Conservation (phyloP, 2,329 filamentous ascomycete genomes). For the Beauveria caledonica region DNA sequence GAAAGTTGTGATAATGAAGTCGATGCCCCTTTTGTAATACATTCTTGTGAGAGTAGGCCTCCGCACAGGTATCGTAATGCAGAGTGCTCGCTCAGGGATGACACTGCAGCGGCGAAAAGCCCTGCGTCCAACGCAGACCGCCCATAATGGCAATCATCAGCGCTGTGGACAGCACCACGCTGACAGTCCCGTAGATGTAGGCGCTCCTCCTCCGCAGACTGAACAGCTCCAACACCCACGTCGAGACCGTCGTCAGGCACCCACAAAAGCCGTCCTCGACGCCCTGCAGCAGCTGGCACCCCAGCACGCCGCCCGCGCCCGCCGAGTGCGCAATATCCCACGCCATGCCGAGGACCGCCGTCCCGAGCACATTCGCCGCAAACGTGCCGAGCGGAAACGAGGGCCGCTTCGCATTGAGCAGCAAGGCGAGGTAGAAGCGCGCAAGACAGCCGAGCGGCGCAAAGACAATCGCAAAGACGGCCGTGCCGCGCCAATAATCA, state of each 20-base stretch:
- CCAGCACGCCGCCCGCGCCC: slow-evolving; percentile 36
- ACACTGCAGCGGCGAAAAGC: slow-evolving; percentile 39
- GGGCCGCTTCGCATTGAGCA: slow-evolving; percentile 58
- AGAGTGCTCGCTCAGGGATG: not conserved
- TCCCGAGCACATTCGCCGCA: slow-evolving; percentile 69
- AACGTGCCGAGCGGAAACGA: slow-evolving; percentile 84
- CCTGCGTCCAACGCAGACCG: slow-evolving; percentile 60
- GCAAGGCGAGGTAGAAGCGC: slow-evolving; percentile 63
- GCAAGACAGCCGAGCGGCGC: slow-evolving; percentile 70
- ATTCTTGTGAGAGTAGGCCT: not conserved
- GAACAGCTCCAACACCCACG: slow-evolving; percentile 55
- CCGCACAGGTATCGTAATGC: not conserved
- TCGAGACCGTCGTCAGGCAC: slow-evolving; percentile 57
- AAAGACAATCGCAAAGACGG: slow-evolving; percentile 71
- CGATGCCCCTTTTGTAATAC: not conserved
- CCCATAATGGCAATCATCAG: slow-evolving; percentile 66
- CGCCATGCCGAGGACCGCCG: slow-evolving; percentile 63
- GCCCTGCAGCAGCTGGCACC: slow-evolving; percentile 61
- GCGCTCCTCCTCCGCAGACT: slow-evolving; percentile 43
- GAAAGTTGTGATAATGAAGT: not conserved
- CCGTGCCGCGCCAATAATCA: slow-evolving; percentile 66
- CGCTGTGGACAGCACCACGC: slow-evolving; percentile 49
- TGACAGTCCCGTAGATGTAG: slow-evolving; percentile 60
- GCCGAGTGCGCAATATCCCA: slow-evolving; percentile 70
- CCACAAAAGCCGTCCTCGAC: slow-evolving; percentile 62